Evolutionary conservation across 345 rosid genomes (phyloP), one percentile per base, ranked within the genome.

Genomic region (Cochlearia excelsa): DNA sequence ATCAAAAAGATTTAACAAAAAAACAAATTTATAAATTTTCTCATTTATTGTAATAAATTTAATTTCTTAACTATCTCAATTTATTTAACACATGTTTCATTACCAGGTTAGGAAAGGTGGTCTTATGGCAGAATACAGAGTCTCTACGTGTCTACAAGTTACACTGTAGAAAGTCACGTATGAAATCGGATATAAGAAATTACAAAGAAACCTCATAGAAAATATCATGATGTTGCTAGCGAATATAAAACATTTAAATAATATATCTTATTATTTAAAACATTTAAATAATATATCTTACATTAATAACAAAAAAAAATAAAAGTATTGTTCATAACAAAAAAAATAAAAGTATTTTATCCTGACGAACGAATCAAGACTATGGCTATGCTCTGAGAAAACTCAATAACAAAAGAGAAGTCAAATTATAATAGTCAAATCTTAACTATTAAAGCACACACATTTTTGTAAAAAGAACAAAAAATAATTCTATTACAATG

Each of bases 151-250:
- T 16, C 23, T 16, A 16, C 23, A 16, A 16, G 23, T 16, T 16
- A 16, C 23, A 7, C 11, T 23, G 27, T 7, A 37, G 2, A 30
- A 51, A 61, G 62, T 54, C 44, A 37, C 51, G 28, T 62, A 27
- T 4, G 46, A 43, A 16, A 16, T 16, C 23, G 23, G 23, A 39
- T 26, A 10, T 40, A 33, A 41, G 62, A 68, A 69, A 69, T 47
- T 1, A 55, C 68, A 4, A 42, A 33, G 74, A 62, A 69, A 4
- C 52, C 57, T 55, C 68, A 30, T 43, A 51, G 71, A 58, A 69
- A 61, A 3, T 9, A 33, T 41, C 68, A 62, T 34, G 46, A 0
- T 28, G 33, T 62, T 62, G 38, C 68, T 41, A 7, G 28, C 47
- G 9, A 34, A 57, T 57, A 31, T 54, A 53, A 65, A 46, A 61